Evolutionary conservation across 2,329 filamentous ascomycete genomes (phyloP), one percentile per base, ranked within the genome.

Genomic region (Exserohilum rostratum): DNA sequence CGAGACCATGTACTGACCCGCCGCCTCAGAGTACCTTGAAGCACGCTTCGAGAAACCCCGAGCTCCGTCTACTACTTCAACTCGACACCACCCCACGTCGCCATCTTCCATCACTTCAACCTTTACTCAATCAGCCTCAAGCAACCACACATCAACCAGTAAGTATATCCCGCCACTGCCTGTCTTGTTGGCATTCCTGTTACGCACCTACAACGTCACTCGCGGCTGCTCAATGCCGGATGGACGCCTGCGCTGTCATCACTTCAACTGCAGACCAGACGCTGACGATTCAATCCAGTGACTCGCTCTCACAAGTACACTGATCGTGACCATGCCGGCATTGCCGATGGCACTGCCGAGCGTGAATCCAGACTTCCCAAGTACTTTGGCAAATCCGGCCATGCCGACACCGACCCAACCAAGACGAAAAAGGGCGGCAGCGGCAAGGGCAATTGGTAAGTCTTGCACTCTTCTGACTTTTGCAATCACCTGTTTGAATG

Each of bases 391-490:
- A 97, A 97, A 81, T 80, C 86, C 57, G 93, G 93, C 64, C 88
- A 89, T 73, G 82, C 86, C 68, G 92, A 92, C 72, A 82, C 83
- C 66, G 90, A 96, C 72, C 93, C 95, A 58, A 92, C 91, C 78
- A 95, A 96, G 83, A 88, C 90, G 74, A 99, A 99, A 87, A 99
- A 99, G 83, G 90, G 96, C 71, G 93, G 93, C 61, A 89, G 85
- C 65, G 93, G 93, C 66, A 93, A 90, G 78, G 91, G 90, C 73
- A 97, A 97, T 78, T 99, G 93, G 93, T 96, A 85, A 77, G 88
- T 50, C 35, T 40, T 12, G 27, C 46, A 30, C 15, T 15, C 13
- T 35, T 27, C n/a, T 18, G 7, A 25, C 27, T 12, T 30, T 31
- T 34, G 9, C 1, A 30, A 29, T 5, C 15, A 31, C 11, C 7